Base-by-base conservation (phyloP, 306 rosid genomes). In the Gillenia trifoliata region DNA sequence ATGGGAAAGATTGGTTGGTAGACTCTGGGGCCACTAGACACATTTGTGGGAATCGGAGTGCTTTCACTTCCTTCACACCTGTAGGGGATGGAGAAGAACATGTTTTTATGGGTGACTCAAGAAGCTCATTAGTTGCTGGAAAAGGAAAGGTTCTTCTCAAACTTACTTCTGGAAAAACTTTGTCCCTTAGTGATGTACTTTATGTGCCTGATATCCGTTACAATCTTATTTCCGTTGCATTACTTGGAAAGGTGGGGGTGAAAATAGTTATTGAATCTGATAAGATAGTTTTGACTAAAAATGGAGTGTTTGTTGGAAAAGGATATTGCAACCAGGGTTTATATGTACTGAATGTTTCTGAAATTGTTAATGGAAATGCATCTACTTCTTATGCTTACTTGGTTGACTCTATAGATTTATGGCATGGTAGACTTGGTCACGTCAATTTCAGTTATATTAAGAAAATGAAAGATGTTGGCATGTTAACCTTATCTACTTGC, bases 351-450 rank as follows among this genome's bases (percentile, higher is more conserved):
- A 72, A 57, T 72, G 66, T 57, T 19, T 68, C 4, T 25, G 38
- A 49, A 4, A 8, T 23, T 34, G 7, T 71, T 34, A 33, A 71
- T 20, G 74, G 60, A 50, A 49, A 69, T 50, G 50, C 75, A 71
- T 71, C 49, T 22, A 36, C 49, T 34, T 70, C 75, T 54, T 71
- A 16, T 70, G 8, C 31, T 71, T 31, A 69, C 17, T 2, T 54
- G 20, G 50, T 71, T 52, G 65, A 54, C 31, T 71, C 22, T n/a
- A 23, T 54, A 20, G 52, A 33, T 54, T 19, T 71, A 11, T 71
- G 75, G 33, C 75, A 31, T 71, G 64, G 23, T 71, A 33, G 33
- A 54, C 47, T 71, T 10, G 64, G 65, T 31, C 33, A 71, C 7
- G 16, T 71, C 17, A 31, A 33, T 55, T 54, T 20, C 19, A 13